Evolutionary conservation across 805 yeast genomes (phyloP).

Genomic region (Kazachstania kunashirensis): DNA sequence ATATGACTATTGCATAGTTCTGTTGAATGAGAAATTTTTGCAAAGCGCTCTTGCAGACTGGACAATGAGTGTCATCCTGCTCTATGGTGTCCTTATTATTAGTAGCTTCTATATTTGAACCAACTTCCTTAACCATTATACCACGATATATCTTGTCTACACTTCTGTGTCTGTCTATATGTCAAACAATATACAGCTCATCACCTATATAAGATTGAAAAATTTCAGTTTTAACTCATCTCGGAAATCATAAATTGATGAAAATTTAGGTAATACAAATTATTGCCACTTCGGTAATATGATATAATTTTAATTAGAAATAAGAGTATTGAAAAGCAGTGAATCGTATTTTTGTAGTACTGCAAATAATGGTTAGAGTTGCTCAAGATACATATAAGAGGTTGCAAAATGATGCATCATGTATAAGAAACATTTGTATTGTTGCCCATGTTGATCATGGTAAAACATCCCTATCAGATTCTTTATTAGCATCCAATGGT

Average conservation of each 20-base stretch:
- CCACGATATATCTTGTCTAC: too few relatives aligned
- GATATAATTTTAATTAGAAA: neutral
- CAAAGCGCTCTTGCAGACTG: slow-evolving; percentile 18
- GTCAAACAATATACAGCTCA: too few relatives aligned
- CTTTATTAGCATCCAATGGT: slow-evolving; percentile 88
- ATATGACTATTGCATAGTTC: slow-evolving; percentile 26
- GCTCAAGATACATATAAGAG: slow-evolving; percentile 53
- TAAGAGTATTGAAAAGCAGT: neutral
- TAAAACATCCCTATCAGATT: slow-evolving; percentile 88
- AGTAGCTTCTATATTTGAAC: too few relatives aligned
- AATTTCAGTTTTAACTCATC: slow-evolving; percentile 1
- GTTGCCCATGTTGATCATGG: slow-evolving; percentile 99
- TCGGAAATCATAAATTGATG: neutral
- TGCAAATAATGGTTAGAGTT: slow-evolving; percentile 40
- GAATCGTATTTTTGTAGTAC: too few relatives aligned
- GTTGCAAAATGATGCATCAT: slow-evolving; percentile 58
- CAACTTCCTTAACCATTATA: neutral
- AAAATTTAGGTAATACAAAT: neutral
- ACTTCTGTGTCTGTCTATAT: too few relatives aligned
- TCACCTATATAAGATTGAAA: too few relatives aligned
- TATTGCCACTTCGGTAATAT: neutral
- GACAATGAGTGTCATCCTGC: slow-evolving; percentile 15
- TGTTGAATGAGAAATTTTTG: slow-evolving; percentile 28
- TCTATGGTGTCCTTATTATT: too few relatives aligned
- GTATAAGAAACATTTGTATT: slow-evolving; percentile 84